phyloP scores from a whole-genome alignment of 495 filamentous ascomycete species.

The Tuber brumale region DNA sequence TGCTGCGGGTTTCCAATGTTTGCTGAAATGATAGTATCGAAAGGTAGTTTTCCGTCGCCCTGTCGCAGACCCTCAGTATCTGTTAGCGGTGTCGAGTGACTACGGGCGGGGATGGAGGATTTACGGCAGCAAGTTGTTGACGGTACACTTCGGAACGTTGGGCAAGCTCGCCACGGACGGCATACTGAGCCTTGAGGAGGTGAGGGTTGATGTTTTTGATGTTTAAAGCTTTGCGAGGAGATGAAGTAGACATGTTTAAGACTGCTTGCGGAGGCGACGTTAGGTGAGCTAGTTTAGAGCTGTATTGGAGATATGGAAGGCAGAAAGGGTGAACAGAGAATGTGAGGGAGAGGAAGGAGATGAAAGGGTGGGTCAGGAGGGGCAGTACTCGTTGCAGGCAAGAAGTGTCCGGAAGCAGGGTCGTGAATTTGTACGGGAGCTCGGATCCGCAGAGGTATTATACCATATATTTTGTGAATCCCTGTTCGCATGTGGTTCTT shows the following conservation, averaged over 20 bases:
- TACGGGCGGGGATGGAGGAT: slow-evolving; percentile 35
- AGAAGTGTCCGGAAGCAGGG: neutral
- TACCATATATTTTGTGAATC: too few relatives aligned
- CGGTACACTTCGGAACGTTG: slow-evolving; percentile 84
- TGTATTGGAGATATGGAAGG: slow-evolving; percentile 6
- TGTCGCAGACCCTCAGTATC: slow-evolving; percentile 20
- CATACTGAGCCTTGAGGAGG: slow-evolving; percentile 80
- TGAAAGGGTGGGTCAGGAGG: neutral
- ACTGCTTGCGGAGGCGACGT: neutral
- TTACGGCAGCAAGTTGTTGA: slow-evolving; percentile 50
- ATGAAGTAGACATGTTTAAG: slow-evolving; percentile 51
- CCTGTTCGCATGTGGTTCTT: neutral
- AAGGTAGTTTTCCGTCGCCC: slow-evolving; percentile 59
- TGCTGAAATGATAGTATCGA: slow-evolving; percentile 83
- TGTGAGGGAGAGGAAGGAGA: neutral
- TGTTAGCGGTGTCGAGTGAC: slow-evolving; percentile 38
- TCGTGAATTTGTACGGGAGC: neutral
- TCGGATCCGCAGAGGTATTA: neutral
- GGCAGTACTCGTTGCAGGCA: neutral
- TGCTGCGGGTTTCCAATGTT: slow-evolving; percentile 99
- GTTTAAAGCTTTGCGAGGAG: slow-evolving; percentile 57
- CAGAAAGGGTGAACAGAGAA: neutral
- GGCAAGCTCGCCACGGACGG: slow-evolving; percentile 91
- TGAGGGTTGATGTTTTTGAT: slow-evolving; percentile 87
- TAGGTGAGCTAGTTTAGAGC: neutral